Conservation (phyloP, 305 asterid genomes). For the Coffea humblotiana region DNA sequence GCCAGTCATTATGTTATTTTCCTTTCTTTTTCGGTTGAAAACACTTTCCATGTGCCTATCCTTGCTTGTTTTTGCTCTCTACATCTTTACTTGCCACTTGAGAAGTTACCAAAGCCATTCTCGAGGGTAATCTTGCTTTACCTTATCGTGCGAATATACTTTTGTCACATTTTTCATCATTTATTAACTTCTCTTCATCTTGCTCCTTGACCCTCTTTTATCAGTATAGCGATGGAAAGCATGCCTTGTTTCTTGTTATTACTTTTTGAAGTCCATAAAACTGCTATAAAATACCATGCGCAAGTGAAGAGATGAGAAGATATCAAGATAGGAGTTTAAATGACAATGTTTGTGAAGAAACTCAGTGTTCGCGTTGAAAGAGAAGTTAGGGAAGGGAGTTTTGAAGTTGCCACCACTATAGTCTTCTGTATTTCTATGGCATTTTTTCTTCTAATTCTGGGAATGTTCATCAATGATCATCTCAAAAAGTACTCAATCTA, state of each 20-base stretch:
- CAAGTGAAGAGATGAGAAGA: not conserved
- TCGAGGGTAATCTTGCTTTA: not conserved
- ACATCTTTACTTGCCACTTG: not conserved
- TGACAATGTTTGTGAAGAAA: slow-evolving; percentile 28
- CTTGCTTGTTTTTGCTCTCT: slow-evolving; percentile 3
- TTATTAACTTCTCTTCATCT: not conserved
- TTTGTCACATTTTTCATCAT: not conserved
- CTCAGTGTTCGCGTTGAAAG: slow-evolving; percentile 36
- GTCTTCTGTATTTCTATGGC: slow-evolving; percentile 46
- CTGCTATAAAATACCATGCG: not conserved
- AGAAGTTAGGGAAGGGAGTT: slow-evolving; percentile 39
- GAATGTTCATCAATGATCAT: slow-evolving; percentile 52
- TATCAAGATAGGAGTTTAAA: not conserved
- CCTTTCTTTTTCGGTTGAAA: not conserved
- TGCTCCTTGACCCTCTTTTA: not conserved
- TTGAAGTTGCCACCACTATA: slow-evolving; percentile 50
- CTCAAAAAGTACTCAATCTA: slow-evolving; percentile 43
- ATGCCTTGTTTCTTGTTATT: no score
- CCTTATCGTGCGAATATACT: not conserved
- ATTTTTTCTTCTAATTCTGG: slow-evolving; percentile 45
- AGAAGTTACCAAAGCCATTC: not conserved
- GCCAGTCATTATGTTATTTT: not conserved
- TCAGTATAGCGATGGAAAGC: not conserved
- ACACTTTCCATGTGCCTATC: slow-evolving; percentile 4
- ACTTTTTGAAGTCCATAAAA: not conserved